A percentile compares a stretch with the other conserved stretches of the same genome.
These are phyloP conservation scores for Phytophthora foliorum DNA, from an alignment of 352 stramenopile genomes.

Conservation along the genomic window DNA sequence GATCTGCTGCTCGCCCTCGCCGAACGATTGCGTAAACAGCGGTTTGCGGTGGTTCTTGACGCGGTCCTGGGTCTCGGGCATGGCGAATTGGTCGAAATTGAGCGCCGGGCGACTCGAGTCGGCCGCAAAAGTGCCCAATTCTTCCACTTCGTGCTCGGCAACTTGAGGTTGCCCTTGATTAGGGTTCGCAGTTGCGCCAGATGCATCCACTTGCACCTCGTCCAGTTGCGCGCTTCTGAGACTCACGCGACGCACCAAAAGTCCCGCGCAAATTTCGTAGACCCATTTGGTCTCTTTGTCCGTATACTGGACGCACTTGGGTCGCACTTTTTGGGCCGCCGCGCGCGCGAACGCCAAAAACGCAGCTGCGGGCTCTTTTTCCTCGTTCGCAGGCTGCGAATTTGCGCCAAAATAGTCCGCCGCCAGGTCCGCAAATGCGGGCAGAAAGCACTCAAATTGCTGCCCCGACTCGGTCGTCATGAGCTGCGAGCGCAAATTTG, in stretches of 20 bases:
- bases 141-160: slow-evolving; percentile 42
- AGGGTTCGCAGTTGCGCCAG: slow-evolving; percentile 1
- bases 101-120: slow-evolving; percentile 45
- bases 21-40: slow-evolving; percentile 77
- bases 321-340: slow-evolving; percentile 62
- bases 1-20: slow-evolving; percentile 35
- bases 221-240: slow-evolving; percentile 17
- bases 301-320: slow-evolving; percentile 73
- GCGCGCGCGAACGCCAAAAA: slow-evolving; percentile 67
- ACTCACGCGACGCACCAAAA: slow-evolving; percentile 66
- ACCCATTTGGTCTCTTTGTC: slow-evolving; percentile 60
- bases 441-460: slow-evolving; percentile 82
- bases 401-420: neutral
- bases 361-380: slow-evolving; percentile 9
- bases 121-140: slow-evolving; percentile 46
- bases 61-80: slow-evolving; percentile 53
- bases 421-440: slow-evolving; percentile 26
- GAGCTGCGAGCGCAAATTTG: slow-evolving; percentile 48
- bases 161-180: slow-evolving; percentile 7
- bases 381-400: slow-evolving; percentile 4
- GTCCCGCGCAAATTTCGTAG: slow-evolving; percentile 73
- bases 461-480: slow-evolving; percentile 77
- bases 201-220: slow-evolving; percentile 34
- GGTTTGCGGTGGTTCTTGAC: slow-evolving; percentile 50
- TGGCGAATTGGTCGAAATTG: slow-evolving; percentile 57